phyloP scores from a whole-genome alignment of 2,329 filamentous ascomycete species.

The Fusarium sp. region DNA sequence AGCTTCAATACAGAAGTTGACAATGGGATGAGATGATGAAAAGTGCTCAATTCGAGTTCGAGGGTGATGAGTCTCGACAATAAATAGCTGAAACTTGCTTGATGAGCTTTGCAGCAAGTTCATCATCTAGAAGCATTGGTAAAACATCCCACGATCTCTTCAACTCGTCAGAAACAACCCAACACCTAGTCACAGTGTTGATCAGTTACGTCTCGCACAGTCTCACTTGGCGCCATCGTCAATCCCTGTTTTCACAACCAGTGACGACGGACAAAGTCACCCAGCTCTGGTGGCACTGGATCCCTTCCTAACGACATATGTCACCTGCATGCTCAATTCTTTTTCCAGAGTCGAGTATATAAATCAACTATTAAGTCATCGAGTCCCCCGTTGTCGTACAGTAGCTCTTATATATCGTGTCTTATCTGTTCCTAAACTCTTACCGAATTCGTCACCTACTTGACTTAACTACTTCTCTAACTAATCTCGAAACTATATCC shows the following conservation, averaged over 20 bases:
- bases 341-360: constrained; percentile 20
- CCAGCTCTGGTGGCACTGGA: constrained; percentile 37
- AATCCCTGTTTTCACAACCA: constrained; percentile 46
- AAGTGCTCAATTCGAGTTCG: constrained; percentile 39
- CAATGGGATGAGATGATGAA: constrained; percentile 13
- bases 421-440: constrained; percentile 10
- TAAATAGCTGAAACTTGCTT: not conserved
- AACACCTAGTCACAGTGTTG: constrained; percentile 37
- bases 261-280: constrained; percentile 44
- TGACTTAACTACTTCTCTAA: not conserved
- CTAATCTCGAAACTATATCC: constrained; percentile 17
- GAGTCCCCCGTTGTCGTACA: not conserved
- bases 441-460: not conserved
- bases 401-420: constrained; percentile 6
- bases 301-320: not conserved
- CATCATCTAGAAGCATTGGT: not conserved
- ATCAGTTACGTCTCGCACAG: constrained; percentile 35
- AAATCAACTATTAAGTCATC: constrained; percentile 17
- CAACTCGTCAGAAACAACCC: constrained; percentile 9
- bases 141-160: not conserved
- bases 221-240: constrained; percentile 40
- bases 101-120: not conserved
- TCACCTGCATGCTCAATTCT: constrained; percentile 42
- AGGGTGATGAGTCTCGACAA: not conserved
- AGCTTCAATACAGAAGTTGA: constrained; percentile 14